Conservation (phyloP, 352 stramenopile genomes). For the Blastocystis sp. region DNA sequence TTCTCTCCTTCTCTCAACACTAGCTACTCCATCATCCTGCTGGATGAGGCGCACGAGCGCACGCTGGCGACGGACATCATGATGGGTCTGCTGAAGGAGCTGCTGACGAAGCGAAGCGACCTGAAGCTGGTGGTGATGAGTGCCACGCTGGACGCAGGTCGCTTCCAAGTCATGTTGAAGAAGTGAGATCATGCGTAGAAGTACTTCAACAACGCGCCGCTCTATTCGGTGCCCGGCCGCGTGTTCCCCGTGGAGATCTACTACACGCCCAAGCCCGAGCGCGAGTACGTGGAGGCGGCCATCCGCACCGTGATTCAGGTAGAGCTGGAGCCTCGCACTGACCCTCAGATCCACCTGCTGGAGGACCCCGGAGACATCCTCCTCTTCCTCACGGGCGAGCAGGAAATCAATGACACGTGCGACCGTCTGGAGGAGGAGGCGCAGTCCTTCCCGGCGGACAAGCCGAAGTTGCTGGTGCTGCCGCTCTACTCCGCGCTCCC, state of each 20-base stretch:
- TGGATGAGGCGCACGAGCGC: conserved; percentile 88
- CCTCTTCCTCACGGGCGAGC: conserved; percentile 96
- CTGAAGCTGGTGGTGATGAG: conserved; percentile 79
- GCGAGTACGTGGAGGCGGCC: conserved; percentile 92
- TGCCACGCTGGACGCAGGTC: conserved; percentile 93
- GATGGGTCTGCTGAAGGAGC: no score
- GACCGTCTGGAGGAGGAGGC: conserved; percentile 81
- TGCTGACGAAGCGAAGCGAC: no score
- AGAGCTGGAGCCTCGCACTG: conserved; percentile 17
- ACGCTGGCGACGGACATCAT: no score
- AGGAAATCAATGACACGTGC: conserved; percentile 93
- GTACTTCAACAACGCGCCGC: conserved; percentile 73
- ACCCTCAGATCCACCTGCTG: conserved; percentile 92
- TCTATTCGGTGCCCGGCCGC: conserved; percentile 89
- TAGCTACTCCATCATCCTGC: conserved; percentile 88
- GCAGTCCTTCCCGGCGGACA: conserved; percentile 74
- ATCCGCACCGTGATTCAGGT: conserved; percentile 75
- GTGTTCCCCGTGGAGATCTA: conserved; percentile 97
- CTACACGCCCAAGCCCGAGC: conserved; percentile 91
- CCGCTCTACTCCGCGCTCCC: conserved; percentile 92
- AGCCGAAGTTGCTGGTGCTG: conserved; percentile 75
- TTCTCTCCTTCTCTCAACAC: no score
- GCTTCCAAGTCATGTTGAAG: conserved; percentile 91
- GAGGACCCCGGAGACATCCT: conserved; percentile 93
- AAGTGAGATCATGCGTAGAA: conserved; percentile 70